Evolutionary conservation across 1,284 basidiomycete genomes (phyloP), one percentile per base, ranked within the genome.

Genomic region (Trichosporon sp.): DNA sequence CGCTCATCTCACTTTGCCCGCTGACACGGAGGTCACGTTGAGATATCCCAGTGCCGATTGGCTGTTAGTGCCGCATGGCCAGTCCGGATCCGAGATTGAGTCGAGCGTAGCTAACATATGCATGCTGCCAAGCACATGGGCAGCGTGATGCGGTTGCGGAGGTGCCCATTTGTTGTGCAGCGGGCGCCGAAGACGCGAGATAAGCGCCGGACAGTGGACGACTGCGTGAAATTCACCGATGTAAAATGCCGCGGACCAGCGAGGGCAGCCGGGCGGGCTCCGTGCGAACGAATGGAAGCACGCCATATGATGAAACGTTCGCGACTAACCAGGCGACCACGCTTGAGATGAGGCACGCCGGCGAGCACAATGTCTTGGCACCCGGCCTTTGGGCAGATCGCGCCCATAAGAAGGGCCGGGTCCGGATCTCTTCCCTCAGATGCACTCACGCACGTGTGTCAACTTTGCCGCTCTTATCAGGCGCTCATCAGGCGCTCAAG

Each of bases 221-320:
- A 11, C 27, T 2, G 27, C 7, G 56, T 31, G 21, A 9, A 60
- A 60, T 31, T 60, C 15, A 60, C 56, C 56, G 56, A 60, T 60
- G 56, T 31, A 60, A 60, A 60, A 60, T 60, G 56, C 56, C 56
- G 56, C 56, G 56, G 56, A 25, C n/a, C n/a, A n/a, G n/a, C n/a
- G n/a, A n/a, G n/a, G 56, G 9, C 7, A n/a, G 15, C 13, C 15
- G 1, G 29, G 27, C 23, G 11, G 42, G 56, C 56, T 31, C 27
- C 56, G 56, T 60, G 27, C 15, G 56, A 60, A n/a, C 56, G 56
- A 60, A 60, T 60, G 56, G 27, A 60, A 60, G 56, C 56, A 60
- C 56, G 56, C 29, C 56, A 60, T 60, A 29, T 60, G 56, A 3
- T 60, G 56, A 60, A 60, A 60, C 56, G 56, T 60, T 60, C 29